Evolutionary conservation across 2,329 filamentous ascomycete species (phyloP), one percentile per base, ranked within the genome.

Genomic region (Calonectria leucothoes): DNA sequence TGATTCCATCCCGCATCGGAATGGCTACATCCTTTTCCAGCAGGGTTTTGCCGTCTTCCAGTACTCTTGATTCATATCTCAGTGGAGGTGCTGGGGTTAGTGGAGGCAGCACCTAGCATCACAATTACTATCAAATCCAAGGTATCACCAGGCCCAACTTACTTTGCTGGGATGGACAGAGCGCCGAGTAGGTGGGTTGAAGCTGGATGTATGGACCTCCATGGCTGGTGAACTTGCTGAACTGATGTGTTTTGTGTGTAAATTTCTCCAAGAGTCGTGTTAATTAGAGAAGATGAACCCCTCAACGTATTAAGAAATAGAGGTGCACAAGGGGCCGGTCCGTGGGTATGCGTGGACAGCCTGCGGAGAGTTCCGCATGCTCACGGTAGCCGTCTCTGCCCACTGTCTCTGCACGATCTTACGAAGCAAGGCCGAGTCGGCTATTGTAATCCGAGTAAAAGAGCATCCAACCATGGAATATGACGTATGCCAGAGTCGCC

Each of bases 11-110:
- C 2, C 57, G 57, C 57, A 63, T 63, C 17, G 37, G 57, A 27
- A 63, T 63, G 7, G 63, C 63, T 35, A 66, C 63, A 33, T 66
- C 63, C 12, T 66, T 66, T 51, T 66, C 63, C 2, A 66, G 63
- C n/a, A 66, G 15, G 11, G 45, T 51, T 37, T 66, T 33, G 20
- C 63, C 63, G n/a, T 51, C 63, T 37, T 66, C 63, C 45, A 66
- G 25, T 17, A 66, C 27, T 37, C 42, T 49, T 15, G 45, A 35
- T 51, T 66, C 63, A 27, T 66, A 27, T 27, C 15, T 20, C 20
- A 51, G 29, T 10, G 29, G 63, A 12, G 63, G 63, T n/a, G 42
- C 63, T 20, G 63, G 63, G 5, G 27, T 51, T 14, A 66, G 23
- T n/a, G 57, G 57, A 14, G 35, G 14, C 17, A 63, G 33, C 37